Percentiles rank a stretch among this genome's conserved stretches.
These are phyloP conservation scores for Candida sp. DNA, from an alignment of 1,139 yeast species.

Conservation along the genomic window DNA sequence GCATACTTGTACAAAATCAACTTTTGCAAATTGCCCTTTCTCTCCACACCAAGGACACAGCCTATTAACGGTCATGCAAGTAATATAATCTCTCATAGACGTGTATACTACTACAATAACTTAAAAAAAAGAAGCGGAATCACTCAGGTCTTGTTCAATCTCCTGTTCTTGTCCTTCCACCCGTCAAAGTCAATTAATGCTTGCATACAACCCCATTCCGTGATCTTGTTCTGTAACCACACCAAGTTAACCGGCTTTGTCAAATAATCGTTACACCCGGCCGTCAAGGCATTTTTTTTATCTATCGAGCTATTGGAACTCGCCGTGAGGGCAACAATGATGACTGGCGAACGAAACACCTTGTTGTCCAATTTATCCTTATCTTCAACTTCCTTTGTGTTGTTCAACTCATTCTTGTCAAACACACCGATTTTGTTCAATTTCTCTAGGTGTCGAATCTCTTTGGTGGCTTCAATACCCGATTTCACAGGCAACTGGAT, in stretches of 20 bases:
- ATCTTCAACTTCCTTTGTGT: conserved; percentile 25
- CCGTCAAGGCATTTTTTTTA: conserved; percentile 88
- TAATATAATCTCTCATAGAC: too few species aligned
- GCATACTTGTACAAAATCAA: too few species aligned
- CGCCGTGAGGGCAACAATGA: conserved; percentile 95
- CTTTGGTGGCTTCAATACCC: conserved; percentile 51
- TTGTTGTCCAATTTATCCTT: conserved; percentile 57
- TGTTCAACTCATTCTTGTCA: conserved; percentile 47
- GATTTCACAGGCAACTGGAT: conserved; percentile 61
- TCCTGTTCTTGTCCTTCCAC: conserved; percentile 58
- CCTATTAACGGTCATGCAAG: too few species aligned
- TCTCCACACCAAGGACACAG: too few species aligned
- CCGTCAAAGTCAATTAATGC: conserved; percentile 96
- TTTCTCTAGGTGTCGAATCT: conserved; percentile 72
- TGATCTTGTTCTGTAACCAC: conserved; percentile 93
- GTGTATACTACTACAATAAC: not conserved
- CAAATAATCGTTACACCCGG: conserved; percentile 96
- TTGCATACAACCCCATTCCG: conserved; percentile 99
- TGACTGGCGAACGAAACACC: conserved; percentile 85
- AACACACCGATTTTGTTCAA: conserved; percentile 84
- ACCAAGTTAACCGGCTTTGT: conserved; percentile 97
- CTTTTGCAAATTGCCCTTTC: too few species aligned
- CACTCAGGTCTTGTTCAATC: conserved; percentile 11
- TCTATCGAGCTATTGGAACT: conserved; percentile 83
- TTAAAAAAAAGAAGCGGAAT: not conserved